Conservation (phyloP, 2,329 filamentous ascomycete species). For the Penicillium occitanis region DNA sequence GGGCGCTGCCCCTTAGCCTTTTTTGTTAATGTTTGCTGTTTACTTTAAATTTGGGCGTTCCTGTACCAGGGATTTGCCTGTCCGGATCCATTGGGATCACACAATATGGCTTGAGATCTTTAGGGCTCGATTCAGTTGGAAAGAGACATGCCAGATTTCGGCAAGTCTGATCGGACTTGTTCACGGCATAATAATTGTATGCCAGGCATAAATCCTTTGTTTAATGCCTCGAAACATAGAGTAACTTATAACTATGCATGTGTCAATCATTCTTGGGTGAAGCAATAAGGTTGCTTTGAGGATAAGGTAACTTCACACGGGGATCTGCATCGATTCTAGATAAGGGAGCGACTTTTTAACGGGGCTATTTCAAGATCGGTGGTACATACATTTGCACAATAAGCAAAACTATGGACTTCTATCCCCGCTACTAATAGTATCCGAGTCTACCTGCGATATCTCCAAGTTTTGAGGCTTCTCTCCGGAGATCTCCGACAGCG, state of each 20-base stretch:
- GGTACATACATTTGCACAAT: background rate
- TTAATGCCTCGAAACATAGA: background rate
- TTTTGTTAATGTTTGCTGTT: background rate
- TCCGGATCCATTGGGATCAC: background rate
- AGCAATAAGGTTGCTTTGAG: background rate
- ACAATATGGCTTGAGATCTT: constrained; percentile 1
- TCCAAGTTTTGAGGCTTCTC: background rate
- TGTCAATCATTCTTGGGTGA: background rate
- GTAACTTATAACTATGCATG: background rate
- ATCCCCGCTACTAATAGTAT: background rate
- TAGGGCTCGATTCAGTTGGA: background rate
- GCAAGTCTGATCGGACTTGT: background rate
- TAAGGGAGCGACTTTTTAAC: background rate
- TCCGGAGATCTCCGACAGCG: background rate
- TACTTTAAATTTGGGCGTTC: background rate
- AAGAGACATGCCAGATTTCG: background rate
- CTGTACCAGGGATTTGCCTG: background rate
- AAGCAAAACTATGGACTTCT: background rate
- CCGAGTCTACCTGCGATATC: background rate
- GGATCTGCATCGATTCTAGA: background rate
- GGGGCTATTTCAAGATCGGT: background rate
- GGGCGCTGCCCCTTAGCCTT: background rate
- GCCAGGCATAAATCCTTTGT: background rate
- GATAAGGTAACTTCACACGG: background rate
- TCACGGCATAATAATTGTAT: background rate